phyloP scores from a whole-genome alignment of 106 monocot genomes.

The Dendrobium catenatum region DNA sequence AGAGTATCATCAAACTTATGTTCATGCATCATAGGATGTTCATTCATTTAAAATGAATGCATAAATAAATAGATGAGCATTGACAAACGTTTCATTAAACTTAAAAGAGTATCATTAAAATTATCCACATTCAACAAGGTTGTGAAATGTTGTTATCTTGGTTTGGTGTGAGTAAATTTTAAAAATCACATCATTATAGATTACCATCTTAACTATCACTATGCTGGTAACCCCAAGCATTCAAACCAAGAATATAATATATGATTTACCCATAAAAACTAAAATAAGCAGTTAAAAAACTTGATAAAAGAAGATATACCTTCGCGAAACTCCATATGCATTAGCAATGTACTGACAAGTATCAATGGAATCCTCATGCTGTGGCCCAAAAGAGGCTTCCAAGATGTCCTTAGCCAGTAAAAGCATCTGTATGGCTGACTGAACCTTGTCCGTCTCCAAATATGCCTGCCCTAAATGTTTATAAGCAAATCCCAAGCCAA shows the following conservation, averaged over 20 bases:
- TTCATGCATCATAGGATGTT: not conserved
- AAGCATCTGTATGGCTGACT: conserved; percentile 32
- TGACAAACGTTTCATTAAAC: not conserved
- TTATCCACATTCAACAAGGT: not conserved
- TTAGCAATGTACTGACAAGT: conserved; percentile 50
- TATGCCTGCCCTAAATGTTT: conserved; percentile 66
- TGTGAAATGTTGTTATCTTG: not conserved
- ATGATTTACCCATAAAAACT: not conserved
- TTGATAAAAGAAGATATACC: conserved; percentile 17
- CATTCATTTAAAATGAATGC: not conserved
- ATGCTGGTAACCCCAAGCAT: not conserved
- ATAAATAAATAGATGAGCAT: not conserved
- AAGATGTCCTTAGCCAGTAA: conserved; percentile 37
- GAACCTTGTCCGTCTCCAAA: conserved; percentile 27
- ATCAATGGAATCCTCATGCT: conserved; percentile 56
- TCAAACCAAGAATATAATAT: not conserved
- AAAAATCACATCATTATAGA: not conserved
- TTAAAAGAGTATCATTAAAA: not conserved
- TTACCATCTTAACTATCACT: not conserved
- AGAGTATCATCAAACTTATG: not conserved
- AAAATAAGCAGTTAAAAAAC: not conserved
- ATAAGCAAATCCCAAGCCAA: conserved; percentile 56
- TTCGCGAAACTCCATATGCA: conserved; percentile 49
- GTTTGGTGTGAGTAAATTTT: not conserved
- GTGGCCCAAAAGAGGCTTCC: conserved; percentile 23